These are phyloP conservation scores for Trichoderma gracile DNA, from an alignment of 2,329 filamentous ascomycete genomes.

Conservation along the genomic window DNA sequence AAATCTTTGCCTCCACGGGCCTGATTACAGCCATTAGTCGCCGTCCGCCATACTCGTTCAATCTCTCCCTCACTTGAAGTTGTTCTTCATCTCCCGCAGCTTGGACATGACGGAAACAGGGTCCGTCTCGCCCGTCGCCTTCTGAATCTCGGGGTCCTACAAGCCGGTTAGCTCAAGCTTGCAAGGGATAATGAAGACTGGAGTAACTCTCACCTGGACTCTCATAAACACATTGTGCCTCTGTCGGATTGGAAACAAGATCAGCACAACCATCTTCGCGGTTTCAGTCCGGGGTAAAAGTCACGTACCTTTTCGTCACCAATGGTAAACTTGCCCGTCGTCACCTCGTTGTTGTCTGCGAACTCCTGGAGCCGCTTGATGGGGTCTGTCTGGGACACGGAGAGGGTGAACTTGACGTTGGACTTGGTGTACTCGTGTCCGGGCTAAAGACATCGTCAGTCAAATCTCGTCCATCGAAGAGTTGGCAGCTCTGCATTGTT, in stretches of 20 bases:
- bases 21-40: slow-evolving; percentile 29
- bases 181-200: neutral
- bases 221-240: slow-evolving; percentile 97
- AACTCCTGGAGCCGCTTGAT: slow-evolving; percentile 77
- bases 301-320: slow-evolving; percentile 83
- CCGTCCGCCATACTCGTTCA: neutral
- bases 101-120: slow-evolving; percentile 82
- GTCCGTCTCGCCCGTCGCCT: slow-evolving; percentile 77
- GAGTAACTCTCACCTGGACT: slow-evolving; percentile 59
- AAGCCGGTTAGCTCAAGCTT: slow-evolving; percentile 14
- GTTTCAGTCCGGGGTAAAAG: no score
- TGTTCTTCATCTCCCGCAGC: slow-evolving; percentile 89
- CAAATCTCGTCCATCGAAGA: neutral
- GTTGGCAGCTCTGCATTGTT: no score
- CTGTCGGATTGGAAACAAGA: slow-evolving; percentile 43
- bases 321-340: slow-evolving; percentile 94
- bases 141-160: slow-evolving; percentile 80
- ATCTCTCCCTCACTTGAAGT: slow-evolving; percentile 55
- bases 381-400: slow-evolving; percentile 71
- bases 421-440: slow-evolving; percentile 98
- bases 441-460: slow-evolving; percentile 55
- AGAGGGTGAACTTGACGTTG: slow-evolving; percentile 85
- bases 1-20: slow-evolving; percentile 32
- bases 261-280: no score
- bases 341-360: slow-evolving; percentile 78